phyloP scores from a whole-genome alignment of 2,329 filamentous ascomycete species.

The Colletotrichum karsti region DNA sequence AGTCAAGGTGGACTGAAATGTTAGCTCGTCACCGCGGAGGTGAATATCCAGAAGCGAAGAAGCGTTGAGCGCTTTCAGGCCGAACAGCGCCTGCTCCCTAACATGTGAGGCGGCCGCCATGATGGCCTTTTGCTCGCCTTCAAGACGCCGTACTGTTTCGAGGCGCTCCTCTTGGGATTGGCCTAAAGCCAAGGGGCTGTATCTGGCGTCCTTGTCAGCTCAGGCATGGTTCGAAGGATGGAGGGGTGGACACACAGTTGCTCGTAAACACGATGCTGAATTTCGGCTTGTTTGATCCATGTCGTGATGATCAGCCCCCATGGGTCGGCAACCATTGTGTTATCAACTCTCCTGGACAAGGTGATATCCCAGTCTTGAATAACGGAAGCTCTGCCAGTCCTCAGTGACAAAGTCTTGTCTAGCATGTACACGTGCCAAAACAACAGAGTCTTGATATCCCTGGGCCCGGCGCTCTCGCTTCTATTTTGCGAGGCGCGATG shows the following conservation, averaged over 20 bases:
- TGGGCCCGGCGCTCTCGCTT: conserved; percentile 38
- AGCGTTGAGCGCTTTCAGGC: conserved; percentile 46
- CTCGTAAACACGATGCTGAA: conserved; percentile 69
- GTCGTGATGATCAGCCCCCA: conserved; percentile 57
- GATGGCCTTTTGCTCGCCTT: conserved; percentile 45
- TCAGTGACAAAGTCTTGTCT: conserved; percentile 63
- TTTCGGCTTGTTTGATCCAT: conserved; percentile 64
- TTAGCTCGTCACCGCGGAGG: conserved; percentile 56
- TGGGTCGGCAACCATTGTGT: conserved; percentile 42
- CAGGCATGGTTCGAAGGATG: no score
- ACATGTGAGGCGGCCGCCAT: conserved; percentile 45
- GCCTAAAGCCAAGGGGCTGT: conserved; percentile 57
- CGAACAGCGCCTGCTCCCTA: conserved; percentile 43
- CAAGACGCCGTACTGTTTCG: conserved; percentile 47
- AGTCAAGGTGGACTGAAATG: conserved; percentile 56
- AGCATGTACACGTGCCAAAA: conserved; percentile 64
- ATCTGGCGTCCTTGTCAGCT: conserved; percentile 42
- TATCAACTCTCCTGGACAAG: conserved; percentile 48
- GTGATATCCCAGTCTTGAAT: conserved; percentile 69
- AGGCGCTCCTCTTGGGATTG: conserved; percentile 48
- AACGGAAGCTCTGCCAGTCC: conserved; percentile 61
- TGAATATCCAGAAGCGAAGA: conserved; percentile 53
- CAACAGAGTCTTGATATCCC: conserved; percentile 48
- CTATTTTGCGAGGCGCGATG: conserved; percentile 54
- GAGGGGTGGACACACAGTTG: conserved; percentile 45